These are phyloP conservation scores for Alternaria arborescens DNA, from an alignment of 2,329 filamentous ascomycete species.

Conservation along the genomic window DNA sequence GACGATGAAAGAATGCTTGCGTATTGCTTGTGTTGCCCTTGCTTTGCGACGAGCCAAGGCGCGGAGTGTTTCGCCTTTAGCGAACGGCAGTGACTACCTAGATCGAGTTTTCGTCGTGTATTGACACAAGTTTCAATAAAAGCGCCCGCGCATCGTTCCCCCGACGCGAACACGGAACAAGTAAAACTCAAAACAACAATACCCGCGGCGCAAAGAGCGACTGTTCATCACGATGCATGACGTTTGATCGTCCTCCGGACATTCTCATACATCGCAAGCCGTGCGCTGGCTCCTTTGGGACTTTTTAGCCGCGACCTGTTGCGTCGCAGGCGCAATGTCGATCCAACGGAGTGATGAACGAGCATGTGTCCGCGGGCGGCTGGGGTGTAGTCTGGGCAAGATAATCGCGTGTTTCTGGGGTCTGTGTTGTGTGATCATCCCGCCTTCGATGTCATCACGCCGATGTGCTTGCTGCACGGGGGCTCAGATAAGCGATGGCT, in stretches of 20 bases:
- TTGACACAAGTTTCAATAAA: conserved; percentile 3
- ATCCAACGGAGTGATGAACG: conserved; percentile 3
- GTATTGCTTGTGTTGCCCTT: conserved; percentile 1
- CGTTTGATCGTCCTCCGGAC: background rate
- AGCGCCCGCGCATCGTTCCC: background rate
- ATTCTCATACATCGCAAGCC: background rate
- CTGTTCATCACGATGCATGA: conserved; percentile 2
- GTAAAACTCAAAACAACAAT: background rate
- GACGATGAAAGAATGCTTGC: background rate
- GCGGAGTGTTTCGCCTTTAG: conserved; percentile 3
- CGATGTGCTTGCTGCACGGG: background rate
- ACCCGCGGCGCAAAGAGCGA: background rate
- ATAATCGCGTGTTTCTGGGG: conserved; percentile 1
- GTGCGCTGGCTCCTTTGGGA: background rate
- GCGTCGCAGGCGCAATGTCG: conserved; percentile 8
- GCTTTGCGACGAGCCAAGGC: conserved; percentile 3
- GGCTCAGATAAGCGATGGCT: conserved; percentile 9
- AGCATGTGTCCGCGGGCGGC: background rate
- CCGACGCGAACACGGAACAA: conserved; percentile 2
- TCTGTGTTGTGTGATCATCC: conserved; percentile 7
- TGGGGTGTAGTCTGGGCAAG: conserved; percentile 2
- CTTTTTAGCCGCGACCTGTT: conserved; percentile 1
- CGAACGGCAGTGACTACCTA: background rate
- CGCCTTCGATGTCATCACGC: conserved; percentile 10
- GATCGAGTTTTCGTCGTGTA: background rate